Base-by-base conservation (phyloP, 2,329 filamentous ascomycete genomes). In the Trichoderma oligosporum region DNA sequence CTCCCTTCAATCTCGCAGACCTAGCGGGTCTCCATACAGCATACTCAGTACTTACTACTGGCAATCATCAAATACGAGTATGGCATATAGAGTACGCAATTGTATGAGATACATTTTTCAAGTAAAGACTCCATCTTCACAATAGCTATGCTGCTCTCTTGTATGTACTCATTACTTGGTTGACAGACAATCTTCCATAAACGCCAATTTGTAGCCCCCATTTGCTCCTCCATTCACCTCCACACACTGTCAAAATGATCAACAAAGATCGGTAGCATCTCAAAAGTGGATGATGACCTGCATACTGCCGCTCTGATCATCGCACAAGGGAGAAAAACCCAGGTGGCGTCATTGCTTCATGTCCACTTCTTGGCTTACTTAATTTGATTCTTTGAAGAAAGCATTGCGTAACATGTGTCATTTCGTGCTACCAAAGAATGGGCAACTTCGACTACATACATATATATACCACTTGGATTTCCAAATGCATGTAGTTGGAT, bases 201-300 rank as follows among this genome's bases (percentile, higher is more conserved):
- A 24, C 38, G 18, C 36, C 38, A 16, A 14, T 16, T 7, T 29
- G 27, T 24, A 5, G 48, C 48, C 48, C 49, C 49, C 39, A 54
- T 54, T 22, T 54, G 35, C 39, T 44, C 38, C 29, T 35, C 49
- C 49, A 38, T 54, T 44, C 39, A 54, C 38, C 29, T 35, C 49
- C 49, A 38, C 49, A 38, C 39, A 44, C 49, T 54, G 36, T 54
- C 49, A 44, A 54, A 54, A 39, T 45, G 49, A 54, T 54, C 49
- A 54, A 44, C 49, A 54, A n/a, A 12, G 49, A 54, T 54, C 49
- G 39, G 49, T 27, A 39, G 49, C 49, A n/a, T n/a, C n/a, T 39
- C 49, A 44, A 39, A 54, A 54, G 49, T 44, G 38, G 49, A 45
- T 54, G 49, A 45, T 54, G 39, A 22, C 49, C 49, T 54, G 49